phyloP scores from a whole-genome alignment of 495 filamentous ascomycete genomes.

The Hypoxylon rickii region DNA sequence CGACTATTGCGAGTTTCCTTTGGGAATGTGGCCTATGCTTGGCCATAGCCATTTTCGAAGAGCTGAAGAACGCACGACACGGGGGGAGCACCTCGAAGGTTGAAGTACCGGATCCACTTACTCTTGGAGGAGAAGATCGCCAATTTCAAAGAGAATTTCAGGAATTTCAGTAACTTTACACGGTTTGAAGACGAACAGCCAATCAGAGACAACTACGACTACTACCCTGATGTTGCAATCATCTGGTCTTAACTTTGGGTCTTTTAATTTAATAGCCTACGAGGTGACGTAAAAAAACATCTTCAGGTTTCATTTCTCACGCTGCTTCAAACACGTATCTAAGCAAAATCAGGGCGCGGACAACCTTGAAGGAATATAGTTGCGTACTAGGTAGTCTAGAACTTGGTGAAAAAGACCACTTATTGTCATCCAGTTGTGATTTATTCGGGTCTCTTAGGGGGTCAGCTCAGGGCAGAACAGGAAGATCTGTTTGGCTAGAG shows the following conservation, averaged over 20 bases:
- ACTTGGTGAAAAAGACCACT: no score
- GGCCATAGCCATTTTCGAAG: not conserved
- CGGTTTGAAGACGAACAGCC: not conserved
- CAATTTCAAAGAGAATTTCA: conserved; percentile 16
- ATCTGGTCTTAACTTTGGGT: conserved; percentile 13
- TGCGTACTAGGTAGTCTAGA: no score
- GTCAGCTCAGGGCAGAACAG: no score
- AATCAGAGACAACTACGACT: conserved; percentile 19
- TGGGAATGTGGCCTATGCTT: not conserved
- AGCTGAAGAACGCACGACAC: conserved; percentile 9
- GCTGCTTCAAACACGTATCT: not conserved
- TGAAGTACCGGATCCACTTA: conserved; percentile 9
- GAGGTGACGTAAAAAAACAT: conserved; percentile 15
- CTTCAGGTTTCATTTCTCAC: conserved; percentile 10
- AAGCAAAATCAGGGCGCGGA: not conserved
- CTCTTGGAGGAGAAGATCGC: conserved; percentile 22
- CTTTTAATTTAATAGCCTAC: conserved; percentile 10
- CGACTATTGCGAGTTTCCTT: not conserved
- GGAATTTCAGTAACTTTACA: not conserved
- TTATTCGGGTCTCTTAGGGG: no score
- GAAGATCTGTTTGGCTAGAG: no score
- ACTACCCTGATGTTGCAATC: conserved; percentile 21
- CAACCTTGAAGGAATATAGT: no score
- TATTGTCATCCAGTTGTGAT: no score
- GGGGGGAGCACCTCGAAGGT: conserved; percentile 1